Base-by-base conservation (phyloP, 495 filamentous ascomycete genomes). In the Parathielavia appendiculata region DNA sequence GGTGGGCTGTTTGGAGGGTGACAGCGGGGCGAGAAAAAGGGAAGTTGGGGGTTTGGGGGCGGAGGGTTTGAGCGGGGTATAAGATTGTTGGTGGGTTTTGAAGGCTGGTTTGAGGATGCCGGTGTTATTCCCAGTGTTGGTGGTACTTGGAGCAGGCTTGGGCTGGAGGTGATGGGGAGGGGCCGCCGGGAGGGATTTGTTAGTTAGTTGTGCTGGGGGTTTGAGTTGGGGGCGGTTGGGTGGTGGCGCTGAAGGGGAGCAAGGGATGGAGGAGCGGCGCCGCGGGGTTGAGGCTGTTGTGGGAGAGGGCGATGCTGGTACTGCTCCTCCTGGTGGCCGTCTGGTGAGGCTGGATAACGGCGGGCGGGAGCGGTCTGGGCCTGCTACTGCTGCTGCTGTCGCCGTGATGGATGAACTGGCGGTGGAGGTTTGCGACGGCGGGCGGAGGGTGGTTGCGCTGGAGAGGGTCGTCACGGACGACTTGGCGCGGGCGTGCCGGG, bases 1-100 rank as follows among this genome's bases (percentile, higher is more conserved):
- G 54, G 71, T 70, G 13, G 80, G 80, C 32, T 74, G 69, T 62
- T 79, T 83, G 63, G 74, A 79, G 11, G 76, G 76, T 8, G 72
- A 75, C 10, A 78, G 78, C 7, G 79, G 79, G 0, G 76, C 77
- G 50, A 81, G 78, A 69, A 69, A 79, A 41, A 71, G 71, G 34
- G 76, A 71, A 0, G 82, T 83, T 17, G 83, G 74, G 4, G 83
- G 79, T 52, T 86, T 88, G 1, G 73, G 76, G 0, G 75, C 66
- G 14, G 73, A 71, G 4, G 68, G 67, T 64, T 90, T 90, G 59
- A 79, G 83, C 1, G 86, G 86, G 11, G 82, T 83, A 67, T 81
- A 87, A 58, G 86, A 81, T 64, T 89, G 84, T 58, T 91, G 88
- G 55, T 85, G 79, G 0, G 81, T 86, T 17, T 79, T 80, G 65